These are phyloP conservation scores for Metschnikowia henanensis DNA, from an alignment of 805 yeast species.

Conservation along the genomic window DNA sequence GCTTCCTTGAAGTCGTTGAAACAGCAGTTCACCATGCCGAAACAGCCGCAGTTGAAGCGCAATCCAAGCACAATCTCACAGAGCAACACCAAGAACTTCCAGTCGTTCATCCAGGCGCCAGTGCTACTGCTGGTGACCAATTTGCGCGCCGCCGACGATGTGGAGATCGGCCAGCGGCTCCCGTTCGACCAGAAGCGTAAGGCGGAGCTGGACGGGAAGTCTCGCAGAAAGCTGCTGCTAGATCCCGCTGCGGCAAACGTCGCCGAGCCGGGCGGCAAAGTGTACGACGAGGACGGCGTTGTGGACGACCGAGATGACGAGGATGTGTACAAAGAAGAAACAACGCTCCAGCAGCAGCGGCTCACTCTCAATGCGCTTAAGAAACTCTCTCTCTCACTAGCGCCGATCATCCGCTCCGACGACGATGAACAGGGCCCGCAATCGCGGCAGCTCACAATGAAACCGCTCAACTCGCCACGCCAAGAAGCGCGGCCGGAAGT, in stretches of 20 bases:
- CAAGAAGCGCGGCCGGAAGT: constrained; percentile 2
- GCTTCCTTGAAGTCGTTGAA: constrained; percentile 42
- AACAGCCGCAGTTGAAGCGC: constrained; percentile 15
- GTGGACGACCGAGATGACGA: constrained; percentile 19
- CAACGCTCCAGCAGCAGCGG: constrained; percentile 40
- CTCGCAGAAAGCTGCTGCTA: neutral
- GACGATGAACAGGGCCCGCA: constrained; percentile 19
- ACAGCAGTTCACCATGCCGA: constrained; percentile 23
- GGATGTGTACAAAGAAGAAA: constrained; percentile 34
- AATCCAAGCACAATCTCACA: constrained; percentile 15
- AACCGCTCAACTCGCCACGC: constrained; percentile 11
- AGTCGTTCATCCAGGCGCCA: constrained; percentile 47
- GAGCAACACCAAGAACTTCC: constrained; percentile 33
- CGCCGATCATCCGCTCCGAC: constrained; percentile 34
- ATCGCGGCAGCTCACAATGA: constrained; percentile 15
- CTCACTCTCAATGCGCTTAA: constrained; percentile 44
- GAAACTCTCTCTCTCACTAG: constrained; percentile 42
- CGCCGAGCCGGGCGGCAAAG: neutral
- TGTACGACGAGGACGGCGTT: neutral
- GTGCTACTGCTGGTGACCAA: constrained; percentile 39
- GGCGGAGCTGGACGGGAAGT: neutral
- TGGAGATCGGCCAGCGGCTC: constrained; percentile 41
- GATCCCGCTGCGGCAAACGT: constrained; percentile 1
- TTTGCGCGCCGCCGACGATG: constrained; percentile 30
- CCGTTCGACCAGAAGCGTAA: constrained; percentile 32